phyloP scores from a whole-genome alignment of 768 basidiomycete species.

The Calvatia gigantea region DNA sequence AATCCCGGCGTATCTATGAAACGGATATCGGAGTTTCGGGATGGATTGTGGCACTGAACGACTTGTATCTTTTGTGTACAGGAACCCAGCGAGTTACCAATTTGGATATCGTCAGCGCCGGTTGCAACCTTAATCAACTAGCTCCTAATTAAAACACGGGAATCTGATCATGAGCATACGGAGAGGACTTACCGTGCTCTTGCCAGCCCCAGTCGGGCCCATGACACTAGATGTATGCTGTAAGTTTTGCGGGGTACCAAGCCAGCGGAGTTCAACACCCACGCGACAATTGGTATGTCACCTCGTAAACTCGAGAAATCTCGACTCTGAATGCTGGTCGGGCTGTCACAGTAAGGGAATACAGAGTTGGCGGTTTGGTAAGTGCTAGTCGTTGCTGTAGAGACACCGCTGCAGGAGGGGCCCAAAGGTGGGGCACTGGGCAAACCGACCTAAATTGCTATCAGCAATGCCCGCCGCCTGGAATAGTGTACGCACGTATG shows the following conservation, averaged over 20 bases:
- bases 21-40: conserved; percentile 15
- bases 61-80: conserved; percentile 21
- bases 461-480: not conserved
- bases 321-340: not conserved
- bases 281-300: conserved; percentile 16
- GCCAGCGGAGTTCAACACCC: not conserved
- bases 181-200: conserved; percentile 19
- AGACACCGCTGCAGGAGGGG: not conserved
- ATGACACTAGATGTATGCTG: conserved; percentile 16
- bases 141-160: not conserved
- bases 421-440: not conserved
- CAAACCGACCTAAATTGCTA: not conserved
- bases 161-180: not conserved
- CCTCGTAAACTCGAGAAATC: not conserved
- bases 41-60: conserved; percentile 16
- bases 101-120: conserved; percentile 13
- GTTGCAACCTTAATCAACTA: conserved; percentile 25
- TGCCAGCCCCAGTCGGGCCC: conserved; percentile 23
- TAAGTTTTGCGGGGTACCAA: too few relatives aligned
- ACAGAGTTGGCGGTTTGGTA: not conserved
- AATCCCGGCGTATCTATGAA: conserved; percentile 31
- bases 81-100: conserved; percentile 21
- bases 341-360: not conserved
- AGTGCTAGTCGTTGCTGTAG: not conserved
- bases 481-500: not conserved